Evolutionary conservation across 495 filamentous ascomycete species (phyloP).

Genomic region (Tuber magnatum): DNA sequence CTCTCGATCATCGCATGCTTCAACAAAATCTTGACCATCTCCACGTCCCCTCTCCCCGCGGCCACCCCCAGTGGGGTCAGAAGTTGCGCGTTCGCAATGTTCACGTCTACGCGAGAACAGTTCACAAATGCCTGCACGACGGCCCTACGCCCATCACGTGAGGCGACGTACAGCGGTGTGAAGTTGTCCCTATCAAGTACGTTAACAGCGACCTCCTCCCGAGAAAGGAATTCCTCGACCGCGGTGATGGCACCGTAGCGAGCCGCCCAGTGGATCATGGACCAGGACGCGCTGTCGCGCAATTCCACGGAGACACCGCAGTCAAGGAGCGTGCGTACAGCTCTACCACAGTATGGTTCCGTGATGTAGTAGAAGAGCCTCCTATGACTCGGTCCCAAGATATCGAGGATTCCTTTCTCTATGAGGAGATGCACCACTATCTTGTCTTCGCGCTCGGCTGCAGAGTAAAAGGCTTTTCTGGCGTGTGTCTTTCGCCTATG

Average conservation of each 20-base stretch:
- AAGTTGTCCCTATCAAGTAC: background rate
- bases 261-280: constrained; percentile 1
- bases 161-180: background rate
- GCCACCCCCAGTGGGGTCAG: background rate
- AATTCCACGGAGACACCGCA: background rate
- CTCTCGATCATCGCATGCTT: background rate
- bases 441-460: constrained; percentile 14
- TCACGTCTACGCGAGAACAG: background rate
- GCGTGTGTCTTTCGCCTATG: constrained; percentile 8
- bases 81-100: background rate
- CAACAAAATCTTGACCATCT: background rate
- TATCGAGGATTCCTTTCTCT: constrained; percentile 16
- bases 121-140: background rate
- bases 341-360: background rate
- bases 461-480: constrained; percentile 20
- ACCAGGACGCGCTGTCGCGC: background rate
- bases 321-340: background rate
- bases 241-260: background rate
- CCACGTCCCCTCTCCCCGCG: background rate
- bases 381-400: background rate
- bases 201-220: background rate
- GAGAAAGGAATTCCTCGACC: background rate
- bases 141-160: background rate
- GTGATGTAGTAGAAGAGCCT: background rate
- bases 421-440: constrained; percentile 24